Percentiles rank a stretch among this genome's conserved stretches.
Conservation (phyloP, 768 basidiomycete species). For the Termitomyces sp. region DNA sequence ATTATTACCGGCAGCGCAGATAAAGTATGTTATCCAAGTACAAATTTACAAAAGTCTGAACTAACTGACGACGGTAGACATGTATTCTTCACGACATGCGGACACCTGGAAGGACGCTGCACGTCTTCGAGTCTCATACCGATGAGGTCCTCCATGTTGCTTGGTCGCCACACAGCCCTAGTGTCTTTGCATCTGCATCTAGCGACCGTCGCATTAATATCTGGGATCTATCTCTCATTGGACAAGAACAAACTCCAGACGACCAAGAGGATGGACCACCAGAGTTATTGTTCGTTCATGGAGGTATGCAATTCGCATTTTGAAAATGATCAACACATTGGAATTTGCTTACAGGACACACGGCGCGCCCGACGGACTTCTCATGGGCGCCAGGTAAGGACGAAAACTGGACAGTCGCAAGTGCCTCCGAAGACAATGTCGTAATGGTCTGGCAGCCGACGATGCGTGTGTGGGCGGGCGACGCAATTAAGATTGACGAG, state of each 20-base stretch:
- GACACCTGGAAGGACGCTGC: conserved; percentile 67
- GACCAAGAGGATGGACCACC: conserved; percentile 99
- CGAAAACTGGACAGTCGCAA: conserved; percentile 84
- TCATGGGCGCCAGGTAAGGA: conserved; percentile 86
- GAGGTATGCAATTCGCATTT: conserved; percentile 50
- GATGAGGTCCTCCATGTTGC: conserved; percentile 93
- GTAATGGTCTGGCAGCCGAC: conserved; percentile 98
- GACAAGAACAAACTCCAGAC: conserved; percentile 94
- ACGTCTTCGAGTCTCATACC: conserved; percentile 89
- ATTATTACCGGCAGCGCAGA: conserved; percentile 92
- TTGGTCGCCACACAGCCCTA: conserved; percentile 93
- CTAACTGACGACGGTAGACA: conserved; percentile 49
- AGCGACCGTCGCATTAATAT: conserved; percentile 91
- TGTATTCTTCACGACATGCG: conserved; percentile 87
- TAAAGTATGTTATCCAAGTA: conserved; percentile 51
- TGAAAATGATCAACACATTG: background rate
- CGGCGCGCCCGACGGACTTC: conserved; percentile 88
- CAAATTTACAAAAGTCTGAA: background rate
- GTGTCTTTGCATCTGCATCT: conserved; percentile 92
- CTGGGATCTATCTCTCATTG: conserved; percentile 92
- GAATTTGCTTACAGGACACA: conserved; percentile 56
- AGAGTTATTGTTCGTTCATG: conserved; percentile 93
- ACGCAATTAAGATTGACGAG: conserved; percentile 79
- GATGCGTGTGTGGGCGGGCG: conserved; percentile 90
- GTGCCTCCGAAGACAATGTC: conserved; percentile 95